Evolutionary conservation across 306 rosid genomes (phyloP), one percentile per base, ranked within the genome.

Genomic region (Cucurbita argyrosperma): DNA sequence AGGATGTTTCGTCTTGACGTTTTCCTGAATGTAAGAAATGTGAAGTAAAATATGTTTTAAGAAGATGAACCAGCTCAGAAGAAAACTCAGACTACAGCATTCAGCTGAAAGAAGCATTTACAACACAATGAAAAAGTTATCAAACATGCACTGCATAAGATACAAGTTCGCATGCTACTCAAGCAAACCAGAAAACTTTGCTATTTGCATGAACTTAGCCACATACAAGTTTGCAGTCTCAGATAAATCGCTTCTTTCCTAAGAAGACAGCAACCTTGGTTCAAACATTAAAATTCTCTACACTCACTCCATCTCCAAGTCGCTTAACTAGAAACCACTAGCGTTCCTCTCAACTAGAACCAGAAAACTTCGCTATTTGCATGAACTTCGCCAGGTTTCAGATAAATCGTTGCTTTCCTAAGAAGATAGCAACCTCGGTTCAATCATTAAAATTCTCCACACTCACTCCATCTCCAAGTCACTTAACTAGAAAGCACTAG

Each of bases 1-100:
- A 61, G 96, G 98, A 85, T 93, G 98, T 82, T 90, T 93, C 11
- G 98, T 93, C 91, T 90, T 93, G 86, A 87, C 91, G 86, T 83
- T 90, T 86, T 93, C 98, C 98, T 93, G 79, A 45, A 52, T 47
- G 78, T 74, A 50, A 72, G 61, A 80, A 62, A 76, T 13, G 16
- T 7, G 4, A 39, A 19, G 4, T 57, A 52, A 38, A 42, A 19
- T 15, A 18, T 10, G 16, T 21, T 10, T 4, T 14, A 19, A 53
- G 46, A 40, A 53, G 3, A 21, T 23, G 13, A 47, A 68, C 19
- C 11, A 38, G 39, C 23, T 38, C 40, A 37, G 74, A 35, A 42
- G 5, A 39, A 45, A 61, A 54, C 56, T 1, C 12, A 47, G 5
- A 26, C 74, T 14, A 30, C 45, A 47, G 40, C 23, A 26, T 69